Base-by-base conservation (phyloP, 768 basidiomycete genomes). In the Neoboletus subvelutipes region DNA sequence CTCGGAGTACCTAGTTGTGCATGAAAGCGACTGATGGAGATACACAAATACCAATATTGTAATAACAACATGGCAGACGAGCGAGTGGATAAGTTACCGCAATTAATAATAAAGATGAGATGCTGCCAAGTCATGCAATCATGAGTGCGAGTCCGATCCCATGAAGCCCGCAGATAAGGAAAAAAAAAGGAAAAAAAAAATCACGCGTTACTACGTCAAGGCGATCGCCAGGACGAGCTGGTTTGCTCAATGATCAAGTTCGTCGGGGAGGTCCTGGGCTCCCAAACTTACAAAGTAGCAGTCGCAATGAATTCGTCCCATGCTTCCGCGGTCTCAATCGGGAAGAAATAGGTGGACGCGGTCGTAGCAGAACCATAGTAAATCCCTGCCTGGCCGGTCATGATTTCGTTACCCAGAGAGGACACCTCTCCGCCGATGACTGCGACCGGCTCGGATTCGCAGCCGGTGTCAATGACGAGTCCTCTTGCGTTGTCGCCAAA, bases 401-500 rank as follows among this genome's bases (percentile, higher is more conserved):
- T 62, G 50, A 81, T 65, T 46, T 78, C 77, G 31, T 67, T 74
- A 6, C 75, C 75, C 2, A 86, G 69, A 1, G 76, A 68, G 3
- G 77, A 42, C 64, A 78, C 71, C 62, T 83, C 82, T 10, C 87
- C 88, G 12, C 80, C 82, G 24, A 79, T 57, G 40, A 81, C 79
- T 4, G 66, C 47, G 37, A 62, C 62, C 12, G 58, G n/a, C 28
- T 67, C 72, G 0, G 60, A 29, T 37, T 68, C 72, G 0, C 59
- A 59, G 53, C 31, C 22, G 6, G 63, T 57, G 10, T 66, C 65
- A 22, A 67, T 72, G 37, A 90, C 82, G 6, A 82, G 76, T 0
- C 87, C 88, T 2, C 83, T 83, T 33, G 72, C 55, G 68, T 87
- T 86, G 54, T 70, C 71, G 4, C 88, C 87, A 40, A 90, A 73